Base-by-base conservation (phyloP, 805 yeast species). In the Wickerhamiella lipophila region DNA sequence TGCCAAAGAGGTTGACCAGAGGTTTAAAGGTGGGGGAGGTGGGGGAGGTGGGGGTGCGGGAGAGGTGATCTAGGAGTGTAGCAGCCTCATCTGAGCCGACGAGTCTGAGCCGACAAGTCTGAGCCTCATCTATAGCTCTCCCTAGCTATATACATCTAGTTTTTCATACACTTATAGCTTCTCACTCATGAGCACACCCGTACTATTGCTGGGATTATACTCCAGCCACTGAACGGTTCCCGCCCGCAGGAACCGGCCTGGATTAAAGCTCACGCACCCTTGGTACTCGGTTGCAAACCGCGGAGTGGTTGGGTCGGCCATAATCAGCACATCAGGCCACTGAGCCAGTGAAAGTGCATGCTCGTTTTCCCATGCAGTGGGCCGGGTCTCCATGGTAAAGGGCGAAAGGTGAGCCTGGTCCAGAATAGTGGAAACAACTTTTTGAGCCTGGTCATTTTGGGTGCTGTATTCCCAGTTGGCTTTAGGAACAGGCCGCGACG, bases 341-440 rank as follows among this genome's bases (percentile, higher is more conserved):
- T 96, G 97, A 41, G 80, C 75, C 46, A 92, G 62, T 19, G 81
- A 71, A 53, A 89, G 67, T 4, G 77, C 67, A 55, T 79, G 78
- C 60, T 85, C 94, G 57, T 75, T 74, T 51, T 78, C 79, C 69
- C 94, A 76, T 18, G 76, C 67, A 1, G 84, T 69, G 0, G 94
- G 83, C 52, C 84, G 73, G 23, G 76, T 65, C 19, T 69, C 64
- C 16, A 69, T 64, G 1, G 78, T 66, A 59, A 88, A 86, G 11
- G 98, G 98, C 27, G 92, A 82, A 42, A 92, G 62, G 59, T 78
- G 82, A 0, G 92, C 92, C 64, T 92, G 99, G 59, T 85, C 95
- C 11, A 92, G 64, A 0, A 92, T 52, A 0, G 96, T 87, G 54
- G 83, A 80, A 15, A 82, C 84, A 2, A 87, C 64, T 58, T 81